Conservation (phyloP, 805 yeast species). For the Candida insectorum region DNA sequence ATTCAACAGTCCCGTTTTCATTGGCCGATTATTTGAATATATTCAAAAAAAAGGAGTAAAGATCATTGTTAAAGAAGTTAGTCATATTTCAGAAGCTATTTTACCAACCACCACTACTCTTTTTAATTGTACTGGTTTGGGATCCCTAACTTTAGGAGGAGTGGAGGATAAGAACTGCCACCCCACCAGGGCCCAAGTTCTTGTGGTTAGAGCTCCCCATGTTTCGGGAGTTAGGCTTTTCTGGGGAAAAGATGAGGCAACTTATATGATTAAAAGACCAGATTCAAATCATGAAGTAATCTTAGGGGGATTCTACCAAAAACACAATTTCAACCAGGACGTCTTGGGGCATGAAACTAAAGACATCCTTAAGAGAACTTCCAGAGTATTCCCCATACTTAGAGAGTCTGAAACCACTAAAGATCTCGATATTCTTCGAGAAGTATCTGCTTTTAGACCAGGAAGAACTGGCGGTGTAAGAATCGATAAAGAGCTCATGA, state of each 20-base stretch:
- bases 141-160: slow-evolving; percentile 18
- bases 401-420: slow-evolving; percentile 22
- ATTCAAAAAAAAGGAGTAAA: slow-evolving; percentile 14
- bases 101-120: slow-evolving; percentile 21
- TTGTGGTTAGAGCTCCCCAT: slow-evolving; percentile 24
- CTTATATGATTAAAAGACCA: slow-evolving; percentile 24
- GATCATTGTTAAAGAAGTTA: slow-evolving; percentile 4
- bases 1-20: slow-evolving; percentile 18
- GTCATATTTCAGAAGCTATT: slow-evolving; percentile 47
- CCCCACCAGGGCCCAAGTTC: slow-evolving; percentile 26
- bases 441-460: slow-evolving; percentile 72
- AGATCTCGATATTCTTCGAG: slow-evolving; percentile 50
- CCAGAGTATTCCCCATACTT: slow-evolving; percentile 33
- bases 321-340: slow-evolving; percentile 57
- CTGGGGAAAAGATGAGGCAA: slow-evolving; percentile 16
- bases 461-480: slow-evolving; percentile 70
- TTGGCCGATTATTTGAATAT: slow-evolving; percentile 10
- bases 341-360: slow-evolving; percentile 53
- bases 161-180: slow-evolving; percentile 15
- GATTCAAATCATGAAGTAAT: slow-evolving; percentile 36
- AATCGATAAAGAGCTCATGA: slow-evolving; percentile 48
- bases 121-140: slow-evolving; percentile 26
- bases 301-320: slow-evolving; percentile 69
- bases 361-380: slow-evolving; percentile 58
- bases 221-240: slow-evolving; percentile 16